Evolutionary conservation across 768 basidiomycete genomes (phyloP).

Genomic region (Naganishia vishniacii): DNA sequence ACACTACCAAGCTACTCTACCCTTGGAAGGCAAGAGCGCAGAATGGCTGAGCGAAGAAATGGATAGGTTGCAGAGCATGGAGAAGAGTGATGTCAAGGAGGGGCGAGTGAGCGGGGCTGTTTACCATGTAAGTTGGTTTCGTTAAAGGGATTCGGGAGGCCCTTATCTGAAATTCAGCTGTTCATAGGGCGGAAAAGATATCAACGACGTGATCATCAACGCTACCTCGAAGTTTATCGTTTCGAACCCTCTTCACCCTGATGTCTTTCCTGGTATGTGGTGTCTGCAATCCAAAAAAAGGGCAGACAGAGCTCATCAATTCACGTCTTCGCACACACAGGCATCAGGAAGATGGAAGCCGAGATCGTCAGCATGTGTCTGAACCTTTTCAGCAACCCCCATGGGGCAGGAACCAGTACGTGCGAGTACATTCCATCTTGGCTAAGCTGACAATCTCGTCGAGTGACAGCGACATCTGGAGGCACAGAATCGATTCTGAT

Average conservation of each 20-base stretch:
- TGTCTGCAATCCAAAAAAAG: constrained; percentile 18
- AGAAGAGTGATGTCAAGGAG: constrained; percentile 39
- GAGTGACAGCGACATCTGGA: constrained; percentile 65
- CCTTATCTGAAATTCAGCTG: background rate
- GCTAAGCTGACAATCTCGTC: background rate
- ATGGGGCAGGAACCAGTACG: constrained; percentile 71
- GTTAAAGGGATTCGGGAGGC: no score
- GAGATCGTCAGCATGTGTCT: constrained; percentile 86
- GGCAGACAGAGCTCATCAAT: background rate
- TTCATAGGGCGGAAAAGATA: constrained; percentile 73
- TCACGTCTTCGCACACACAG: constrained; percentile 35
- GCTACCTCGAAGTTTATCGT: constrained; percentile 77
- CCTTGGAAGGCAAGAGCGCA: constrained; percentile 36
- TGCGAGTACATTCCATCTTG: background rate
- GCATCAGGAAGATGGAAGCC: constrained; percentile 92
- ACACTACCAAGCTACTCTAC: constrained; percentile 30
- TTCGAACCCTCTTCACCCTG: constrained; percentile 86
- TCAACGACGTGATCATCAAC: constrained; percentile 69
- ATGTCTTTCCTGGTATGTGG: constrained; percentile 65
- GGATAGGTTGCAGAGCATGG: constrained; percentile 38
- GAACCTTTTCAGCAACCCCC: constrained; percentile 73
- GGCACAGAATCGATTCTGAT: constrained; percentile 95
- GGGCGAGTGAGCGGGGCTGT: constrained; percentile 46
- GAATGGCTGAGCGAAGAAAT: constrained; percentile 44
- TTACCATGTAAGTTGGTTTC: constrained; percentile 42